A percentile compares a stretch with the other conserved stretches of the same genome.
These are phyloP conservation scores for Colletotrichum chlorophyti DNA, from an alignment of 2,329 filamentous ascomycete species.

Conservation along the genomic window DNA sequence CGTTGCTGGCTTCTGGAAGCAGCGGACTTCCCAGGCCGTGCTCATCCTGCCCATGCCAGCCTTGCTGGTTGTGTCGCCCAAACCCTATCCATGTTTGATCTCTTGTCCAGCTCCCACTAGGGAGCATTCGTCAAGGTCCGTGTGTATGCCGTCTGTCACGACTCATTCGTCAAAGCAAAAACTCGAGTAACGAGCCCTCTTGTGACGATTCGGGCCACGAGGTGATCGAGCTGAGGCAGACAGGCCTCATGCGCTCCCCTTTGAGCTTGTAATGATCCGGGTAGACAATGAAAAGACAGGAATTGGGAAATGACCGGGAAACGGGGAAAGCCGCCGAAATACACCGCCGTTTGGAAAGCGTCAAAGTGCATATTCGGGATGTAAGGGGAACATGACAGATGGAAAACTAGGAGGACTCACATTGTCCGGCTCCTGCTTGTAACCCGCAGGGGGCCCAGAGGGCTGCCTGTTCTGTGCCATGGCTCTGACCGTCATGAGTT, in stretches of 20 bases:
- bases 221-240: slow-evolving; percentile 17
- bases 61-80: slow-evolving; percentile 24
- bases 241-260: slow-evolving; percentile 17
- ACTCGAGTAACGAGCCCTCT: slow-evolving; percentile 22
- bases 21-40: slow-evolving; percentile 36
- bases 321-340: background rate
- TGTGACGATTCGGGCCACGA: slow-evolving; percentile 4
- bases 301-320: background rate
- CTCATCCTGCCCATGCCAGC: slow-evolving; percentile 19
- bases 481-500: slow-evolving; percentile 31
- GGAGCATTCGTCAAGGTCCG: slow-evolving; percentile 18
- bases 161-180: slow-evolving; percentile 21
- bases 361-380: background rate
- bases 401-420: slow-evolving; percentile 38
- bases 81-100: slow-evolving; percentile 27
- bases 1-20: slow-evolving; percentile 49
- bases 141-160: slow-evolving; percentile 29
- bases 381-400: slow-evolving; percentile 11
- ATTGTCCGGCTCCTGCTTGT: slow-evolving; percentile 39
- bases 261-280: too few relatives aligned
- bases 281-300: background rate
- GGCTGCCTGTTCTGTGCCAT: slow-evolving; percentile 32
- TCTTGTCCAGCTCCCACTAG: slow-evolving; percentile 15
- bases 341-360: slow-evolving; percentile 1
- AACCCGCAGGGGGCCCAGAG: slow-evolving; percentile 29